Conservation (phyloP, 1,284 basidiomycete genomes). For the Cutaneotrichosporon arboriforme region DNA sequence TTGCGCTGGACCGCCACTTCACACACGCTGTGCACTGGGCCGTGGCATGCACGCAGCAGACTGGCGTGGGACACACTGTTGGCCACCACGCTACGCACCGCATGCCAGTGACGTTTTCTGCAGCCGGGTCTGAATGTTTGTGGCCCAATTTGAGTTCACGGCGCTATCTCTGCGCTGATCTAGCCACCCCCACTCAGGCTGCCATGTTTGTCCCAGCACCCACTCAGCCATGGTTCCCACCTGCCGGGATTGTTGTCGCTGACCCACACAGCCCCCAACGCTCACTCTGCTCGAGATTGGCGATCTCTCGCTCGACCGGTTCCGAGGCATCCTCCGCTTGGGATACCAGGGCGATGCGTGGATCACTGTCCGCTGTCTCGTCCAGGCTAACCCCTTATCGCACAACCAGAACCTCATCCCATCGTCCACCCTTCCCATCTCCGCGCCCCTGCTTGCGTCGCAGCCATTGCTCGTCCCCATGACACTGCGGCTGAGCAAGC, state of each 20-base stretch:
- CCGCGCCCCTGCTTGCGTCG: constrained; percentile 78
- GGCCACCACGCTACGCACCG: too few relatives aligned
- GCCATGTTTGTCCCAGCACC: too few relatives aligned
- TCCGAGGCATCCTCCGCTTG: constrained; percentile 92
- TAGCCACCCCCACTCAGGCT: not conserved
- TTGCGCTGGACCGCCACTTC: not conserved
- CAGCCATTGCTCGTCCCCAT: constrained; percentile 94
- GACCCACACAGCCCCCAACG: constrained; percentile 71
- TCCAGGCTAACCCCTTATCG: constrained; percentile 56
- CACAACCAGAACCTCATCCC: constrained; percentile 80
- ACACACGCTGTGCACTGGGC: too few relatives aligned
- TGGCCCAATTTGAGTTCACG: too few relatives aligned
- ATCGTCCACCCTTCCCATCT: constrained; percentile 65
- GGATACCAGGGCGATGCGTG: constrained; percentile 96
- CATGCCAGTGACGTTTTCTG: too few relatives aligned
- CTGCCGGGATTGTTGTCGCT: not conserved
- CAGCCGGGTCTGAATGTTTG: too few relatives aligned
- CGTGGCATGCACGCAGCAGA: too few relatives aligned
- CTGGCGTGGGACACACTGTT: too few relatives aligned
- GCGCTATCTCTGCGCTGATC: not conserved
- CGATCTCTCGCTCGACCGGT: constrained; percentile 90
- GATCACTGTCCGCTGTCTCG: constrained; percentile 91
- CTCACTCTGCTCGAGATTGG: constrained; percentile 97
- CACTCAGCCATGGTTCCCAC: not conserved
- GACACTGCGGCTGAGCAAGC: constrained; percentile 91